Evolutionary conservation across 345 rosid genomes (phyloP), one percentile per base, ranked within the genome.

Genomic region (Corchorus capsularis): DNA sequence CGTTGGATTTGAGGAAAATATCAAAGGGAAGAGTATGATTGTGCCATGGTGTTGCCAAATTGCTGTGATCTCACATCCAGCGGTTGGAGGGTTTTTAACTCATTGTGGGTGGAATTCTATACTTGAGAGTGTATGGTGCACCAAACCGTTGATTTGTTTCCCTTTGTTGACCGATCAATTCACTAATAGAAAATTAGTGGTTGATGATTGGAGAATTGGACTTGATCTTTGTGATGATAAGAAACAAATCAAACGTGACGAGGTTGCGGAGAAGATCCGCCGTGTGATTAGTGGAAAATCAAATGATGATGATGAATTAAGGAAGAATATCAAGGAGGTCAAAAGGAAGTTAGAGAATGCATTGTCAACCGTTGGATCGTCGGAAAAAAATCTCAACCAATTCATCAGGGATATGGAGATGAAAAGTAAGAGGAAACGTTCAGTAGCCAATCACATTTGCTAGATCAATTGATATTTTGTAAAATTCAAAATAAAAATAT

Each of bases 61-160:
- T 66, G 78, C 50, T 11, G 94, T 91, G 37, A 17, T 93, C 76
- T 68, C 88, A 43, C 93, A 94, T 56, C 80, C 64, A 2, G 86
- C 97, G 1, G 75, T 93, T 49, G 95, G 98, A 65, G 98, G 94
- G 43, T 91, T 94, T 79, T 77, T 91, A 56, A 93, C 85, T 0
- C 98, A 93, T 27, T 89, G 98, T 55, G 97, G 97, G 9, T 94
- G 98, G 98, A 91, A 94, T 59, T 94, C 97, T 22, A 83, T 86
- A 1, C 50, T 88, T 16, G 98, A 91, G 69, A 85, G 92, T n/a
- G 75, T 82, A 53, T 91, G 98, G 97, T 89, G 91, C 20, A 62
- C 76, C n/a, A 83, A 93, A 13, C 98, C 97, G 0, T 54, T 94
- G 69, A 53, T 94, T 37, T 89, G 97, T 67, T 86, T 84, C 47